Percentiles rank a stretch among this genome's conserved stretches.
phyloP scores from a whole-genome alignment of 345 rosid species.

The Salix koriyanagi region DNA sequence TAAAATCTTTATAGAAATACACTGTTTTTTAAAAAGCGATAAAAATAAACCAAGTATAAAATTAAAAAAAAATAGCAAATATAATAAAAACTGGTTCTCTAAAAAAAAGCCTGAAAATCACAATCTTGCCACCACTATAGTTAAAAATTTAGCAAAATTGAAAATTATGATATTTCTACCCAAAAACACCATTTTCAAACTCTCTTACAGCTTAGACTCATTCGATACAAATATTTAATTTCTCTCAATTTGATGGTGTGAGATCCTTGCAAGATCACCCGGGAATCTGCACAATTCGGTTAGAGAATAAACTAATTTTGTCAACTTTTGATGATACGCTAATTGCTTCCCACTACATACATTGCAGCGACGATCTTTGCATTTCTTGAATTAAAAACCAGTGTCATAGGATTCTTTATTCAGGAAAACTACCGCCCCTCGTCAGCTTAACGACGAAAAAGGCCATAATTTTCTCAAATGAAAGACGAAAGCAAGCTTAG shows the following conservation, averaged over 20 bases:
- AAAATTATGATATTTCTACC: too few species aligned
- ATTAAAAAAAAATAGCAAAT: too few species aligned
- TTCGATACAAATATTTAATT: too few species aligned
- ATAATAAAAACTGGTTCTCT: too few species aligned
- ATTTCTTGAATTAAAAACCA: not conserved
- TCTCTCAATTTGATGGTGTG: not conserved
- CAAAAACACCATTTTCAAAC: too few species aligned
- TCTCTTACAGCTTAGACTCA: not conserved
- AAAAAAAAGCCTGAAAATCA: too few species aligned
- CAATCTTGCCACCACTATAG: too few species aligned
- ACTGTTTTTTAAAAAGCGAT: too few species aligned
- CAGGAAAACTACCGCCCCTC: not conserved
- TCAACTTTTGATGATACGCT: not conserved
- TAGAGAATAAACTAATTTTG: not conserved
- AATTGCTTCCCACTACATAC: not conserved
- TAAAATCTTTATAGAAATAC: too few species aligned
- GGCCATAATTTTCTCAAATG: not conserved
- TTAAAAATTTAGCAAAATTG: too few species aligned
- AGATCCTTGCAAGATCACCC: not conserved
- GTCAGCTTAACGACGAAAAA: not conserved
- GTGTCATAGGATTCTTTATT: not conserved
- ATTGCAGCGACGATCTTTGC: not conserved
- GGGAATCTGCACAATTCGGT: not conserved
- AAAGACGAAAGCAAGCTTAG: not conserved
- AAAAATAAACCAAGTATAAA: too few species aligned